A percentile compares a stretch with the other conserved stretches of the same genome.
These are phyloP conservation scores for Boletellus ananas DNA, from an alignment of 768 basidiomycete genomes.

Conservation along the genomic window DNA sequence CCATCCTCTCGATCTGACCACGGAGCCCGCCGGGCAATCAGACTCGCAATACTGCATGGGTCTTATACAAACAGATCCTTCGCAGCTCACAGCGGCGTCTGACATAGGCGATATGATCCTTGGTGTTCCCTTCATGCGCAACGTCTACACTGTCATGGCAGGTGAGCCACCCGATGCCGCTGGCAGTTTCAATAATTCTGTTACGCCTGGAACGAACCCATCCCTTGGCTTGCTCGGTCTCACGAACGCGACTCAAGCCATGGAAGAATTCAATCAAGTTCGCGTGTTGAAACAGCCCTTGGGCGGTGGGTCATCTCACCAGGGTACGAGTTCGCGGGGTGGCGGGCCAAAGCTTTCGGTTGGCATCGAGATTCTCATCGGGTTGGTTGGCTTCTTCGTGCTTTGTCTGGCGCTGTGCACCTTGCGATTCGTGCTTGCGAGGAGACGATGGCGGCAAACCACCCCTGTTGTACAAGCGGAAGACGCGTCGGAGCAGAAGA, in stretches of 20 bases:
- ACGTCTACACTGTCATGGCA: slow-evolving; percentile 73
- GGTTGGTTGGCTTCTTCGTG: slow-evolving; percentile 54
- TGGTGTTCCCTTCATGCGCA: slow-evolving; percentile 75
- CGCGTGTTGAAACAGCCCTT: slow-evolving; percentile 64
- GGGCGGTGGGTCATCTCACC: slow-evolving; percentile 13
- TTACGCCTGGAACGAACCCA: slow-evolving; percentile 30
- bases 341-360: slow-evolving; percentile 45
- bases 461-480: slow-evolving; percentile 11
- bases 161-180: slow-evolving; percentile 46
- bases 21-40: slow-evolving; percentile 41
- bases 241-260: slow-evolving; percentile 57
- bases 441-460: slow-evolving; percentile 33
- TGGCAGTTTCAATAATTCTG: slow-evolving; percentile 41
- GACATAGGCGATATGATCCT: slow-evolving; percentile 67
- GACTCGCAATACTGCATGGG: slow-evolving; percentile 53
- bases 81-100: slow-evolving; percentile 35
- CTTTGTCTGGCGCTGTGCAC: slow-evolving; percentile 53
- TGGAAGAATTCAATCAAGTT: slow-evolving; percentile 66
- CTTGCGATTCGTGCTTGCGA: slow-evolving; percentile 47
- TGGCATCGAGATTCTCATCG: slow-evolving; percentile 61
- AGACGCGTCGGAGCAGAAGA: slow-evolving; percentile 11
- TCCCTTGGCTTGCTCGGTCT: slow-evolving; percentile 59
- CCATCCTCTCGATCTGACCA: slow-evolving; percentile 73
- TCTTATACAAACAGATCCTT: slow-evolving; percentile 58
- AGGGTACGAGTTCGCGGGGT: slow-evolving; percentile 3